phyloP scores from a whole-genome alignment of 208 protist genomes.

The Borovskyia barvae region DNA sequence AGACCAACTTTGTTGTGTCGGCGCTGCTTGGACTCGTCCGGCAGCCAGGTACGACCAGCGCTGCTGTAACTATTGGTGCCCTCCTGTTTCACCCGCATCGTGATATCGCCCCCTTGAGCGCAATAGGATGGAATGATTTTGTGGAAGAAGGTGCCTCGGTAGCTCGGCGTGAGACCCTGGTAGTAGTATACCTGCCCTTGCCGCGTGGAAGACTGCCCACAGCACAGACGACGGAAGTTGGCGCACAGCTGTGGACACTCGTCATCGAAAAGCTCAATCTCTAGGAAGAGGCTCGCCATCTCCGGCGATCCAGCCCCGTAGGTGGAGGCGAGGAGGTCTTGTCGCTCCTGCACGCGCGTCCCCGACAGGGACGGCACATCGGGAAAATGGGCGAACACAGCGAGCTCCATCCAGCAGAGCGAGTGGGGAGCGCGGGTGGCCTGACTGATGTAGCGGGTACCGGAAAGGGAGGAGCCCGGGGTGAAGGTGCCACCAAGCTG shows the following conservation, averaged over 20 bases:
- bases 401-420: constrained; percentile 73
- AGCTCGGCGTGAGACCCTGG: constrained; percentile 70
- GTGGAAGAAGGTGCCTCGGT: constrained; percentile 90
- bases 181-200: constrained; percentile 53
- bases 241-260: constrained; percentile 73
- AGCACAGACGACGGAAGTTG: constrained; percentile 78
- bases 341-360: constrained; percentile 42
- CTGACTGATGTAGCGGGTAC: constrained; percentile 65
- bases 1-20: constrained; percentile 83
- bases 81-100: constrained; percentile 78
- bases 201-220: constrained; percentile 30
- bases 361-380: constrained; percentile 67
- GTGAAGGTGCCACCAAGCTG: constrained; percentile 55
- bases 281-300: constrained; percentile 27
- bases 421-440: constrained; percentile 33
- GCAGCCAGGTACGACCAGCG: constrained; percentile 79
- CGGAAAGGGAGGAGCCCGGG: constrained; percentile 38
- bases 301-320: constrained; percentile 36
- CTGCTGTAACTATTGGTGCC: constrained; percentile 88
- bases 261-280: constrained; percentile 85
- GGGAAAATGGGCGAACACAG: constrained; percentile 62
- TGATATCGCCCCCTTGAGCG: constrained; percentile 96
- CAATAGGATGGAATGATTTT: constrained; percentile 89
- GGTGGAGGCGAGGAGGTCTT: constrained; percentile 48
- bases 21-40: constrained; percentile 93